Base-by-base conservation (phyloP, 495 filamentous ascomycete species). In the Daldinia loculata region DNA sequence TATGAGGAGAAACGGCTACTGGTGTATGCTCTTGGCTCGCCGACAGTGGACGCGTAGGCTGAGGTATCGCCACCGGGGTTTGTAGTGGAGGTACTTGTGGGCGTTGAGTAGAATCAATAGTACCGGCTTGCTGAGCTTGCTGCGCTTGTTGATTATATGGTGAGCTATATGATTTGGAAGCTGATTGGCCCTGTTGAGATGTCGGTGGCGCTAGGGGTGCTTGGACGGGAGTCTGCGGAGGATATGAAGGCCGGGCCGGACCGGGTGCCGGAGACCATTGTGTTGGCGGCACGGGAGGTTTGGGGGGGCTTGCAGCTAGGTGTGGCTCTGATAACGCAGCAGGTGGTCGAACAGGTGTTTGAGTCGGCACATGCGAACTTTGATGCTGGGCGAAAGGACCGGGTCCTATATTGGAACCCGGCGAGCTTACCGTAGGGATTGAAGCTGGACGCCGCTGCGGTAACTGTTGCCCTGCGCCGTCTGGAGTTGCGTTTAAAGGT, bases 91-190 rank as follows among this genome's bases (percentile, higher is more conserved):
- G 67, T 30, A 69, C 39, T 3, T 73, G 74, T 17, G 71, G 69
- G 17, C 67, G 71, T 29, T 72, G 74, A 26, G 52, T 32, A 4
- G 61, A 32, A 63, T 76, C 69, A 12, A 52, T 32, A 55, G 65
- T 62, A 53, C 77, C 74, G 0, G 75, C 74, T 61, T 80, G 66
- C 36, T 69, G 74, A 0, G 76, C 74, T 61, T 78, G 66, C 32
- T 70, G 74, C 6, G 82, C 72, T 24, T 81, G 80, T 38, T 80
- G 84, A 48, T 74, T 59, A 6, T 82, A 79, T 14, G 79, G 77
- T n/a, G 82, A 82, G 63, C 64, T 80, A 56, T 82, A 84, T 0
- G 34, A 64, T 51, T 70, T 74, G 5, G 72, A 71, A 29, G 71
- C 67, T 24, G 71, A 67, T 66, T 75, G 77, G 19, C 63, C 63